These are phyloP conservation scores for Trichoderma sp. DNA, from an alignment of 2,329 filamentous ascomycete species.

Conservation along the genomic window DNA sequence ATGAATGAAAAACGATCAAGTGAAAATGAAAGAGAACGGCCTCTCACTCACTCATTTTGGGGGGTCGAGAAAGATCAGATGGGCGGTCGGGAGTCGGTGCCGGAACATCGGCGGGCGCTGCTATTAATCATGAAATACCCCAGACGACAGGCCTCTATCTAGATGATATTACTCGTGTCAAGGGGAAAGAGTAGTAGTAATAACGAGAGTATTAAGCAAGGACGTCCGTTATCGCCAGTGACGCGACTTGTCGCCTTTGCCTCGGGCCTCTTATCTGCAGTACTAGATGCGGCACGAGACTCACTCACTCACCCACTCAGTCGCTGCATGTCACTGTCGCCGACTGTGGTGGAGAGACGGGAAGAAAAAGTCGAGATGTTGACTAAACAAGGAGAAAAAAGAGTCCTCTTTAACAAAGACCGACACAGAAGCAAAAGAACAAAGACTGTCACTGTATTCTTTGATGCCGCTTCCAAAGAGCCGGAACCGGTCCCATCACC, in stretches of 20 bases:
- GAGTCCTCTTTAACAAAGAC: too few relatives aligned
- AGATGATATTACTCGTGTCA: not conserved
- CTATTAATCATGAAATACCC: constrained; percentile 12
- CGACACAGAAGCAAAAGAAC: too few relatives aligned
- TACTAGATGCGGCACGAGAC: not conserved
- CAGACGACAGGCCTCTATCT: not conserved
- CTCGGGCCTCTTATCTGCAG: not conserved
- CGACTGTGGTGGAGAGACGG: not conserved
- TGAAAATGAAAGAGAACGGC: not conserved
- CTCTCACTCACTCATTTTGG: constrained; percentile 17
- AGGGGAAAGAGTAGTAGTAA: too few relatives aligned
- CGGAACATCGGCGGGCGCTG: constrained; percentile 11
- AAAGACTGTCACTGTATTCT: too few relatives aligned
- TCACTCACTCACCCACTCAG: not conserved
- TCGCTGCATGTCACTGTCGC: not conserved
- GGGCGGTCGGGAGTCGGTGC: constrained; percentile 10
- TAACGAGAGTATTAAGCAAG: not conserved
- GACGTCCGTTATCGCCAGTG: constrained; percentile 18
- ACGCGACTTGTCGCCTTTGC: not conserved
- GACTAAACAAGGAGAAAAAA: not conserved
- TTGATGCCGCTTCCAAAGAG: not conserved
- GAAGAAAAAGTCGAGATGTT: not conserved
- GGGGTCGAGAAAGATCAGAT: not conserved
- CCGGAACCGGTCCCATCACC: constrained; percentile 7
- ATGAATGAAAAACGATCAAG: not conserved